Evolutionary conservation across 2,329 filamentous ascomycete genomes (phyloP), one percentile per base, ranked within the genome.

Genomic region (Ambrosiella xylebori): DNA sequence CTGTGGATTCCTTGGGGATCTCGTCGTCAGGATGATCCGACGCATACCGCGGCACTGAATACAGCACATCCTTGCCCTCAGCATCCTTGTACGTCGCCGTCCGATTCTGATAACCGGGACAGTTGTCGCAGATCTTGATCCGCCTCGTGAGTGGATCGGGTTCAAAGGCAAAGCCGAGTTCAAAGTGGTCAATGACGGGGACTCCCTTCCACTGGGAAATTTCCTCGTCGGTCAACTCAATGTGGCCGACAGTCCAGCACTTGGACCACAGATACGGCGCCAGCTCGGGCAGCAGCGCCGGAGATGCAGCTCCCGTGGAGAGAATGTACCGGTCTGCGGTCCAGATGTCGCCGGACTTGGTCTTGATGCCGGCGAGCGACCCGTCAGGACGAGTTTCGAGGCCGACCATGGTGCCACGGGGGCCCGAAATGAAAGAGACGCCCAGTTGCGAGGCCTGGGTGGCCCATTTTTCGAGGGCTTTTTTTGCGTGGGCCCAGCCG

Each of bases 291-390:
- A 0, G 82, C 78, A 57, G 78, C 75, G 27, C 76, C 77, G 12
- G 81, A 74, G 49, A 82, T 81, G 35, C 76, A 2, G 84, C 83
- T 8, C 85, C 85, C 1, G 82, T 78, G 1, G 84, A 81, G 2
- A 88, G 69, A 56, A 88, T 72, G 8, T 81, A 78, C 7, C 84
- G 71, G 59, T 79, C 76, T 1, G 81, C 82, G 1, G 67, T 67
- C 4, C 85, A 62, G 2, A 68, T 70, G 7, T 69, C 68, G 1
- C 74, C 74, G 59, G 0, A 64, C 61, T 0, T 65, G 61, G 7
- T 66, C 63, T 2, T 69, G 64, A 1, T 66, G 66, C 0, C 60
- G 2, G 68, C 63, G 2, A 57, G 27, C 45, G 39, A 41, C 9
- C 54, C 62, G 1, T 52, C 36, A 2, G 54, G 60, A 1, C 45